Conservation (phyloP, 495 filamentous ascomycete species). For the Jackrogersella multiformis region DNA sequence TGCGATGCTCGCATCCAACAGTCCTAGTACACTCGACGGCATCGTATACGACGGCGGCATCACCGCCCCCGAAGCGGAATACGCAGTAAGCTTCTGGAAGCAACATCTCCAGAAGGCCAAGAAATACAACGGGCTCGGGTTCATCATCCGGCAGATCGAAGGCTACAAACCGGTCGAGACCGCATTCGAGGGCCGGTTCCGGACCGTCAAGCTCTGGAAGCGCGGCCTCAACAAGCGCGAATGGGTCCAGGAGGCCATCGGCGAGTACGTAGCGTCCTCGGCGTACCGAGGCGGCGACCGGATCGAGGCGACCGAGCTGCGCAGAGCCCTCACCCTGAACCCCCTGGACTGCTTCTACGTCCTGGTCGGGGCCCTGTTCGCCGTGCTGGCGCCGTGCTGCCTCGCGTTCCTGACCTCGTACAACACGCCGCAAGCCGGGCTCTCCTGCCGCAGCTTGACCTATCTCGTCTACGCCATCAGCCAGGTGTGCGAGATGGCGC, state of each 20-base stretch:
- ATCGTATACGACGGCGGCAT: conserved; percentile 44
- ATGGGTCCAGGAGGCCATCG: conserved; percentile 45
- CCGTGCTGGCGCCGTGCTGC: conserved; percentile 47
- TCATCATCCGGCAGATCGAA: conserved; percentile 19
- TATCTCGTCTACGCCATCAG: conserved; percentile 52
- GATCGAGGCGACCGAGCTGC: conserved; percentile 16
- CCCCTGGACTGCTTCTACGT: conserved; percentile 39
- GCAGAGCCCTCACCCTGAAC: conserved; percentile 36
- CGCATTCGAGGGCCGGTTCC: conserved; percentile 42
- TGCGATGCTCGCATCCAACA: conserved; percentile 37
- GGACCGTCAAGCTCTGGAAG: conserved; percentile 45
- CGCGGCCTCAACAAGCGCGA: conserved; percentile 45
- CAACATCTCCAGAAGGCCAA: conserved; percentile 22
- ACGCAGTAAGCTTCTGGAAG: conserved; percentile 26
- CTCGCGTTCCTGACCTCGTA: conserved; percentile 55
- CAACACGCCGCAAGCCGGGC: conserved; percentile 52
- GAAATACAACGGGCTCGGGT: conserved; percentile 14
- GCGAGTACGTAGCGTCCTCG: conserved; percentile 28
- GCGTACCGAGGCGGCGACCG: conserved; percentile 5
- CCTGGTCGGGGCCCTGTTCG: conserved; percentile 44
- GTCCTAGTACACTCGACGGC: conserved; percentile 43
- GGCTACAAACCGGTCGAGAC: conserved; percentile 42
- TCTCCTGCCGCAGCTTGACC: conserved; percentile 54
- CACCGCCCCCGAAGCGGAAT: conserved; percentile 26
- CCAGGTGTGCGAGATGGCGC: conserved; percentile 49